Evolutionary conservation across 163 green algal species (phyloP).

Genomic region (Volvox carteri): DNA sequence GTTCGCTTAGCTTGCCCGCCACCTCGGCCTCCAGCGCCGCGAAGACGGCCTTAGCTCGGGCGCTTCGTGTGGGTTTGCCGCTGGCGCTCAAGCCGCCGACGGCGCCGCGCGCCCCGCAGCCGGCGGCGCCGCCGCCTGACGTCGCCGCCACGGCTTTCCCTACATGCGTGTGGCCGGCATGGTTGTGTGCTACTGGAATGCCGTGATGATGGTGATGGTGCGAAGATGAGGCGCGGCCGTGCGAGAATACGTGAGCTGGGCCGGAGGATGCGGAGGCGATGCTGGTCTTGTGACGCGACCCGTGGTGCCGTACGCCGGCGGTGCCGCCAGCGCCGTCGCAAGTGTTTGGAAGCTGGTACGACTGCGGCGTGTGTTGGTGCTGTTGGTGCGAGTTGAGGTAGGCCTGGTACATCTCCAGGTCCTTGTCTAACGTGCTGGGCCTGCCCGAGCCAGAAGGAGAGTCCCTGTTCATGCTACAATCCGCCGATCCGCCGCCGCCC

Average conservation of each 20-base stretch:
- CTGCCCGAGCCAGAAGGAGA: neutral
- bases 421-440: neutral
- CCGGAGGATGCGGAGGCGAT: neutral
- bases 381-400: neutral
- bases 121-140: neutral
- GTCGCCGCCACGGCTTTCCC: neutral
- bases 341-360: neutral
- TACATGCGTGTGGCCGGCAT: conserved; percentile 13
- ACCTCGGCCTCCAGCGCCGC: conserved; percentile 48
- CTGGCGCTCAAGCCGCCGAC: neutral
- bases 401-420: neutral
- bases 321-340: no score
- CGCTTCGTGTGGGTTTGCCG: conserved; percentile 31
- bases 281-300: neutral
- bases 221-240: neutral
- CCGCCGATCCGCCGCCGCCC: neutral
- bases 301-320: neutral
- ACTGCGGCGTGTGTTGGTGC: neutral
- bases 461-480: neutral
- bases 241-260: neutral
- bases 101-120: neutral
- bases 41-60: conserved; percentile 29
- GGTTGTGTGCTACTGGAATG: conserved; percentile 1
- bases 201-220: conserved; percentile 5
- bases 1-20: conserved; percentile 6